Percentiles rank a stretch among this genome's conserved stretches.
Conservation (phyloP, 306 rosid species). For the Mimosa pudica region DNA sequence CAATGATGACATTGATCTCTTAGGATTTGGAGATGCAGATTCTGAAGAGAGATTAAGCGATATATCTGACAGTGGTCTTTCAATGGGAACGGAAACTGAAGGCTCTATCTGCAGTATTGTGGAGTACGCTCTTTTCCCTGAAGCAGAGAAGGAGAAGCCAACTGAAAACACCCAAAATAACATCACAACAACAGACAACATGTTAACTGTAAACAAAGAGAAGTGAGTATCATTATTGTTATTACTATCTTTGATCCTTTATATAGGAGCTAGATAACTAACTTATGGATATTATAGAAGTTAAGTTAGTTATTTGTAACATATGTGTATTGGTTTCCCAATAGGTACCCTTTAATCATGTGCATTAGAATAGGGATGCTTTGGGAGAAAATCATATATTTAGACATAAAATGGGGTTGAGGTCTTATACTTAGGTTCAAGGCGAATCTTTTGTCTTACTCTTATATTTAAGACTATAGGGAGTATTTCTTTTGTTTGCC, state of each 20-base stretch:
- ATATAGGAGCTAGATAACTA: no score
- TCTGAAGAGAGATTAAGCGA: conserved; percentile 96
- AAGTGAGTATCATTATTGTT: conserved; percentile 47
- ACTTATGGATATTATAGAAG: no score
- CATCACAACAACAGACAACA: conserved; percentile 32
- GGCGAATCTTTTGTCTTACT: no score
- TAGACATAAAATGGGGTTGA: no score
- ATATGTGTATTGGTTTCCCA: no score
- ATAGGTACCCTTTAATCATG: no score
- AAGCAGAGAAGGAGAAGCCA: conserved; percentile 59
- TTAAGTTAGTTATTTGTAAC: no score
- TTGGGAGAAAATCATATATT: no score
- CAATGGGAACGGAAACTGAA: conserved; percentile 99
- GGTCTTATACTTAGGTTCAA: no score
- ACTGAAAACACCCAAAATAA: conserved; percentile 44
- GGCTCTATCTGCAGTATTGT: conserved; percentile 88
- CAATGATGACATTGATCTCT: conserved; percentile 79
- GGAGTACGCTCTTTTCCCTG: conserved; percentile 95
- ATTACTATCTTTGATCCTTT: no score
- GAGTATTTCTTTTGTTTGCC: neutral
- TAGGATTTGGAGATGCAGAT: conserved; percentile 88
- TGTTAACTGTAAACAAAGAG: conserved; percentile 45
- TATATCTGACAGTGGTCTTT: conserved; percentile 97
- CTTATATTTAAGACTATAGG: no score
- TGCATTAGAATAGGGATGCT: no score